Base-by-base conservation (phyloP, 306 rosid genomes). In the Styphnolobium japonicum region DNA sequence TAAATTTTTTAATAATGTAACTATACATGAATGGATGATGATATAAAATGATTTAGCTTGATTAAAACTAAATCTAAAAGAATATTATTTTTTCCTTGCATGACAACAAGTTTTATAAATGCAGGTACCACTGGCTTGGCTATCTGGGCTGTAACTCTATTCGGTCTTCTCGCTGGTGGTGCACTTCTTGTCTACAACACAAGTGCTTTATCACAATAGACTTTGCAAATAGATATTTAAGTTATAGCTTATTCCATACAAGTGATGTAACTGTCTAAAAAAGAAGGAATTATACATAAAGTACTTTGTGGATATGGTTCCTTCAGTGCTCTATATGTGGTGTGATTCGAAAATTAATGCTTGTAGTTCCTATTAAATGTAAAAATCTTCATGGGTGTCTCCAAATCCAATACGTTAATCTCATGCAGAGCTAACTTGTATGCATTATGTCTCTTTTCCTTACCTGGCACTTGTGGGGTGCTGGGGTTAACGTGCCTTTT, bases 151-250 rank as follows among this genome's bases (percentile, higher is more conserved):
- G 97, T 83, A 5, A 96, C 99, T 46, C 88, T 96, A 23, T 45
- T 78, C 62, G 99, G 96, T 22, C 84, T 96, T 79, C 96, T 96
- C 7, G 97, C 91, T 49, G 99, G 98, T 0, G 98, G 98, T 62
- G 98, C 87, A 7, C 99, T 96, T 67, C 99, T 96, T 81, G 99
- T 96, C 67, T 96, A 89, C 98, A 96, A 84, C 94, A 96, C 99
- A 34, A 91, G 99, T 83, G 99, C 98, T 67, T 83, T 96, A 91
- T 78, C 65, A 37, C 96, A 93, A 92, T 96, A 91, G 80, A 81
- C 74, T 81, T 3, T 72, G 62, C 39, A 42, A 21, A 63, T 56
- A 39, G 16, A 42, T 53, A 64, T 74, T 55, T 4, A 15, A 27
- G 43, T 82, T 18, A 16, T 42, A 45, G 60, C 64, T 21, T 61